These are phyloP conservation scores for Fusarium sp. DNA, from an alignment of 2,329 filamentous ascomycete species.

Conservation along the genomic window DNA sequence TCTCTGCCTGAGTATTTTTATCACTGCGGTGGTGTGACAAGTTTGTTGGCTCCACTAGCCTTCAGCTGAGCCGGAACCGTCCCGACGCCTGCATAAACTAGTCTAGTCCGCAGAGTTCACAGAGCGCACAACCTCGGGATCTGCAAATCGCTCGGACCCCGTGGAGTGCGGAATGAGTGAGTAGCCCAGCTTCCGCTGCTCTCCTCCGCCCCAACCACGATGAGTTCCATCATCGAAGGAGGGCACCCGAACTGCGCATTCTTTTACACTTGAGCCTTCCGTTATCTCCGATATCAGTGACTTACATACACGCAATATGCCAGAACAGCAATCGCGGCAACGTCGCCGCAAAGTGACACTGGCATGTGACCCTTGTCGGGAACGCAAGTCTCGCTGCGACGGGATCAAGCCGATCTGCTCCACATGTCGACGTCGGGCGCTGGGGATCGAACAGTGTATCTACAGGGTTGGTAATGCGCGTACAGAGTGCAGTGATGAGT, in stretches of 20 bases:
- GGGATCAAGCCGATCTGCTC: conserved; percentile 1
- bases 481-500: background rate
- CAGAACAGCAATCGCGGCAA: background rate
- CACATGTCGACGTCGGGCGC: background rate
- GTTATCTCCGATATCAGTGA: background rate
- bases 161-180: background rate
- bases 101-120: background rate
- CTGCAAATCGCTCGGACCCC: background rate
- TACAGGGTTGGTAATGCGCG: background rate
- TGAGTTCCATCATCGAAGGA: background rate
- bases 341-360: background rate
- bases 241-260: background rate
- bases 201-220: background rate
- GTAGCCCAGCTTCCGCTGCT: background rate
- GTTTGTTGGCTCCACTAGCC: too few species aligned
- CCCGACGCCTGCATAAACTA: background rate
- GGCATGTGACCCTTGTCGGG: background rate
- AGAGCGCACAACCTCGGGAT: background rate
- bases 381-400: background rate
- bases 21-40: accelerated
- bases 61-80: background rate
- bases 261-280: background rate
- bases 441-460: background rate
- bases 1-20: background rate
- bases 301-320: background rate